Base-by-base conservation (phyloP, 345 rosid genomes). In the Litchi chinensis region DNA sequence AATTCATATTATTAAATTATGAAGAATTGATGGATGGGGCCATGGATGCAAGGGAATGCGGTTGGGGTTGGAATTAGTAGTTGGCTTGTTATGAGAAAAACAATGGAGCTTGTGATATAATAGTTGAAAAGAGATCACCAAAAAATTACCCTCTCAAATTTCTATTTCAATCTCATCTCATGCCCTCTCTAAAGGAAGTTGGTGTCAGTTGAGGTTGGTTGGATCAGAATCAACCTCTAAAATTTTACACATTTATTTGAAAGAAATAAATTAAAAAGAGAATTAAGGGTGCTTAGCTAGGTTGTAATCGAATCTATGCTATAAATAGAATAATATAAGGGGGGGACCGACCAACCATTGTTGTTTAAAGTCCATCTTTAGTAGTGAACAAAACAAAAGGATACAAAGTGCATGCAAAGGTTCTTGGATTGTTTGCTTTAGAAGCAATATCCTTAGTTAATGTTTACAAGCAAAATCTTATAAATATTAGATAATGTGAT, bases 71-170 rank as follows among this genome's bases (percentile, higher is more conserved):
- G 32, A 37, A 68, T 62, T 41, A 76, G 78, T 80, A 77, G 86
- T 59, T 85, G 79, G 80, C 57, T 71, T 65, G 82, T 70, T 76
- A 18, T 10, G 16, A 59, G 77, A 80, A 74, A 77, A 75, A 46
- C 28, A 80, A 40, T 28, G 79, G 75, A 63, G 65, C 87, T 78
- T 78, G 80, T 77, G 85, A 59, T 57, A 52, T 62, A 32, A 2
- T 78, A 78, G 85, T 74, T 71, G 73, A 54, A 79, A 64, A 80
- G 78, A 72, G 83, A 57, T 83, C 80, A 85, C 87, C 89, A 77
- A 85, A 86, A 59, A 8, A 57, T 0, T 0, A 26, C 57, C n/a
- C 5, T 52, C 64, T 19, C 64, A 59, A 19, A 57, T 57, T 19
- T 57, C 79, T 85, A 79, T 63, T 74, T 66, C 28, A 71, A 72